phyloP scores from a whole-genome alignment of 2,329 filamentous ascomycete species.

The Cladosporium sp. region DNA sequence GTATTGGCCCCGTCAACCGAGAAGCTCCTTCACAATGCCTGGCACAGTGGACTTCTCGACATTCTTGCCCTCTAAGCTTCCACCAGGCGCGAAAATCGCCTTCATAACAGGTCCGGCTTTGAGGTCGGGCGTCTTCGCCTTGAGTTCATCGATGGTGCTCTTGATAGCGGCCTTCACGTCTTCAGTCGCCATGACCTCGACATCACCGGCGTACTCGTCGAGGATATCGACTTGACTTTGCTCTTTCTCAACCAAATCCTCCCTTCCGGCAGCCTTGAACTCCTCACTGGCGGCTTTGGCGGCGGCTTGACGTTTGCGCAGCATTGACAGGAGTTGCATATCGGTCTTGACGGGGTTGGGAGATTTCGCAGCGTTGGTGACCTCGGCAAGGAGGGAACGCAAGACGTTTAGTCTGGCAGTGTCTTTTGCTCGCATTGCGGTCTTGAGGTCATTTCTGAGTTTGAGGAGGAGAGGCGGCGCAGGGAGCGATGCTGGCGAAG shows the following conservation, averaged over 20 bases:
- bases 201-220: conserved; percentile 57
- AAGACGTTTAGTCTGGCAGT: conserved; percentile 62
- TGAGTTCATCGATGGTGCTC: conserved; percentile 48
- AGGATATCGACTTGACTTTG: conserved; percentile 59
- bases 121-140: conserved; percentile 46
- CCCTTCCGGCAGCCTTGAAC: conserved; percentile 58
- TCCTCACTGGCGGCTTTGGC: conserved; percentile 58
- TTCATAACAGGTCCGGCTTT: conserved; percentile 61
- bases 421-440: conserved; percentile 45
- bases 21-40: conserved; percentile 51
- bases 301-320: conserved; percentile 59
- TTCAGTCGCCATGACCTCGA: conserved; percentile 54
- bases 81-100: conserved; percentile 47
- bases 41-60: conserved; percentile 60
- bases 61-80: conserved; percentile 57
- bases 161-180: conserved; percentile 54
- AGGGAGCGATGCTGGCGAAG: conserved; percentile 19
- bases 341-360: conserved; percentile 64
- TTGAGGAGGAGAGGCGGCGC: conserved; percentile 40
- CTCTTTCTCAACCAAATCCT: conserved; percentile 69
- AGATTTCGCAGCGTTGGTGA: conserved; percentile 73
- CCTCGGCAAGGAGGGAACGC: conserved; percentile 62
- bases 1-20: conserved; percentile 13
- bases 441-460: conserved; percentile 44
- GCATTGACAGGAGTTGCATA: conserved; percentile 61